Evolutionary conservation across 2,329 filamentous ascomycete genomes (phyloP).

Genomic region (Onygena corvina): DNA sequence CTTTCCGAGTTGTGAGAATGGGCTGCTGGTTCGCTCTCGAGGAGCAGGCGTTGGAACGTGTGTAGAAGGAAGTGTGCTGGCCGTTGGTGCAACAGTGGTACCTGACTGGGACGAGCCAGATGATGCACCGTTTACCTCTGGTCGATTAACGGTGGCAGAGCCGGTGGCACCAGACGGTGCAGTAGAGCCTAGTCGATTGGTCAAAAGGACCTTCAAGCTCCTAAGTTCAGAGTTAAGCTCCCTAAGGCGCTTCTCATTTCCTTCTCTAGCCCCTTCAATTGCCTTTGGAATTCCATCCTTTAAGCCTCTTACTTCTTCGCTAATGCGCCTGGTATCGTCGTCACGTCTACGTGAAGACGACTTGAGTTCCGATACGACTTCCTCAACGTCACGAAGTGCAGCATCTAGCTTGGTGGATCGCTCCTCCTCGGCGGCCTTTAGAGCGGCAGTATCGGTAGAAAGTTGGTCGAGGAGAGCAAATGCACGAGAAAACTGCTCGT

Average conservation of each 20-base stretch:
- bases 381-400: slow-evolving; percentile 72
- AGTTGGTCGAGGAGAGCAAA: slow-evolving; percentile 88
- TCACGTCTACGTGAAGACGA: slow-evolving; percentile 68
- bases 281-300: slow-evolving; percentile 81
- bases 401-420: slow-evolving; percentile 72
- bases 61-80: slow-evolving; percentile 20
- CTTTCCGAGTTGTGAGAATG: slow-evolving; percentile 40
- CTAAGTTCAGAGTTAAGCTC: slow-evolving; percentile 80
- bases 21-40: slow-evolving; percentile 28
- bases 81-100: slow-evolving; percentile 17
- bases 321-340: slow-evolving; percentile 73
- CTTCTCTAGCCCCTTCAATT: slow-evolving; percentile 74
- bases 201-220: slow-evolving; percentile 80
- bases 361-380: slow-evolving; percentile 69
- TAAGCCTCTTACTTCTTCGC: slow-evolving; percentile 71
- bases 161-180: slow-evolving; percentile 17
- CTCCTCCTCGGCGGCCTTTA: slow-evolving; percentile 77
- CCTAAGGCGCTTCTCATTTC: slow-evolving; percentile 65
- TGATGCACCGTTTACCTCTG: slow-evolving; percentile 20
- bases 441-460: slow-evolving; percentile 71
- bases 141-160: slow-evolving; percentile 19
- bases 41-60: slow-evolving; percentile 23
- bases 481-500: slow-evolving; percentile 84
- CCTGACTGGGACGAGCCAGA: slow-evolving; percentile 20
- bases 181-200: slow-evolving; percentile 44